phyloP scores from a whole-genome alignment of 805 yeast species.

The Metschnikowia vanudenii region DNA sequence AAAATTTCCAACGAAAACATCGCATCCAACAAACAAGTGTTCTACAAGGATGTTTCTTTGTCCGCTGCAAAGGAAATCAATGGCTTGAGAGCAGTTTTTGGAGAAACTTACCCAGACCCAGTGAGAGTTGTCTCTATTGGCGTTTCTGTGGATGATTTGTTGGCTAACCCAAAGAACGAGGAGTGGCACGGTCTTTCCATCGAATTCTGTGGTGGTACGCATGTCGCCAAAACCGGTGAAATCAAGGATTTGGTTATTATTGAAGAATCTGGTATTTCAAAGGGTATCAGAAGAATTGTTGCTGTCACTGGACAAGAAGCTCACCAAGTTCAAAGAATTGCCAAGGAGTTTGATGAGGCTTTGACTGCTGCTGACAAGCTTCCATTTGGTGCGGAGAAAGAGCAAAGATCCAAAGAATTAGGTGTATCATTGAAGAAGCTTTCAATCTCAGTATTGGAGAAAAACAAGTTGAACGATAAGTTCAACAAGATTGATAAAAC shows the following conservation, averaged over 20 bases:
- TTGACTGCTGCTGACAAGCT: conserved; percentile 59
- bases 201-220: conserved; percentile 99
- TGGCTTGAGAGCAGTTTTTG: conserved; percentile 96
- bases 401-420: conserved; percentile 74
- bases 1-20: conserved; percentile 68
- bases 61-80: conserved; percentile 67
- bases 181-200: conserved; percentile 80
- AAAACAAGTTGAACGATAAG: conserved; percentile 69
- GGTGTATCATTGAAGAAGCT: conserved; percentile 84
- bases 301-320: conserved; percentile 95
- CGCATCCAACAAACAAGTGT: conserved; percentile 68
- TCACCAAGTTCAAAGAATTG: conserved; percentile 82
- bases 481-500: conserved; percentile 80
- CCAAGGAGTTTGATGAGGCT: conserved; percentile 63
- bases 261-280: conserved; percentile 97
- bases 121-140: conserved; percentile 98
- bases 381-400: conserved; percentile 75
- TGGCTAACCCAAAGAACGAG: conserved; percentile 64
- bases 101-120: conserved; percentile 98
- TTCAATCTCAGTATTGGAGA: conserved; percentile 76
- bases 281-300: conserved; percentile 97
- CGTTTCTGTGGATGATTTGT: conserved; percentile 76
- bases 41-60: conserved; percentile 78
- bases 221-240: conserved; percentile 87
- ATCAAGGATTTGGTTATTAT: conserved; percentile 85